phyloP scores from a whole-genome alignment of 2,329 filamentous ascomycete genomes.

The Hymenoscyphus occultus region DNA sequence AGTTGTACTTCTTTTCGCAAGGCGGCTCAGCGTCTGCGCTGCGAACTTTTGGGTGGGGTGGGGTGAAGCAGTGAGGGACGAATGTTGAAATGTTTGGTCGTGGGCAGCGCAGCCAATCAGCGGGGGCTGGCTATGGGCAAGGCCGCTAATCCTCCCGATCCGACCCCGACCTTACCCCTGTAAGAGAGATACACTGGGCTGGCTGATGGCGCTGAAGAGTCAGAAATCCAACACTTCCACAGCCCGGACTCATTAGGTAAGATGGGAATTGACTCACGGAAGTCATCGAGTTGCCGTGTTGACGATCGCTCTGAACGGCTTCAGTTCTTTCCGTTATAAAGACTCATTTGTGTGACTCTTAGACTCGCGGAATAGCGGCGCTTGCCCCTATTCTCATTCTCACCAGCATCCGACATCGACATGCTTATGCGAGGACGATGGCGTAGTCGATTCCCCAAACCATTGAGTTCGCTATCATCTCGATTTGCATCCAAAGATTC shows the following conservation, averaged over 20 bases:
- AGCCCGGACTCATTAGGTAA: not conserved
- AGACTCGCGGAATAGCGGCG: not conserved
- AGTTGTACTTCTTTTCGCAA: slow-evolving; percentile 7
- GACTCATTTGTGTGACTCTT: slow-evolving; percentile 6
- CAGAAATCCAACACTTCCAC: not conserved
- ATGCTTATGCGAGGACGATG: slow-evolving; percentile 1
- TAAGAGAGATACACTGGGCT: not conserved
- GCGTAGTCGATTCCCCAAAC: not conserved
- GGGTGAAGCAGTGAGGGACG: slow-evolving; percentile 11
- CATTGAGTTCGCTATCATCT: not conserved
- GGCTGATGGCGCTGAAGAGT: not conserved
- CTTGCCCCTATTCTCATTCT: not conserved
- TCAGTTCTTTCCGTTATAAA: not conserved
- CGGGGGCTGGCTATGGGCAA: not conserved
- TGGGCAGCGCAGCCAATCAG: slow-evolving; percentile 14
- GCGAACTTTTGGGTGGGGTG: not conserved
- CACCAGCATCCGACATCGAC: not conserved
- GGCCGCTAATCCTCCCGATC: not conserved
- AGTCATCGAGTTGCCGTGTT: not conserved
- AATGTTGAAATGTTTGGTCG: slow-evolving; percentile 12
- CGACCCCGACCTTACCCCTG: not conserved
- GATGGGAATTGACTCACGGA: slow-evolving; percentile 5
- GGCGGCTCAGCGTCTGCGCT: slow-evolving; percentile 9
- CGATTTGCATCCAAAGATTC: not conserved
- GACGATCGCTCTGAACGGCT: not conserved